Percentiles rank a stretch among this genome's conserved stretches.
Evolutionary conservation across 2,329 filamentous ascomycete genomes (phyloP).

Genomic region (Diaporthe helianthi): DNA sequence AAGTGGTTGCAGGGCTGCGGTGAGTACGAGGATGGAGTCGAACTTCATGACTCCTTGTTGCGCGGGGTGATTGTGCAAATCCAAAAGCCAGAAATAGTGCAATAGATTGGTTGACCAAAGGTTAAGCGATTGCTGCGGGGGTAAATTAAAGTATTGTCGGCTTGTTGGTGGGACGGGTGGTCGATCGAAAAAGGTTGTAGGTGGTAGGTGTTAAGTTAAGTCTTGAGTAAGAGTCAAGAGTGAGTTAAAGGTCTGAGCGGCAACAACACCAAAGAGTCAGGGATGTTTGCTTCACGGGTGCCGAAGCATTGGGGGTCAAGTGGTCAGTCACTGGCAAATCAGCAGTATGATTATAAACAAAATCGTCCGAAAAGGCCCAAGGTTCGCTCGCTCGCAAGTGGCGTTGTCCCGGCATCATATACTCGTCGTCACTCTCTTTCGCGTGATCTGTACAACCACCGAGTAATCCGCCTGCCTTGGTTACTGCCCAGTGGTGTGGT

Average conservation of each 20-base stretch:
- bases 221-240: not conserved
- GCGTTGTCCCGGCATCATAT: constrained; percentile 18
- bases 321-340: constrained; percentile 3
- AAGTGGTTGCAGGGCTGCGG: constrained; percentile 35
- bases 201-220: too few species aligned
- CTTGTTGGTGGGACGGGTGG: not conserved
- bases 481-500: not conserved
- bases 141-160: not conserved
- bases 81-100: not conserved
- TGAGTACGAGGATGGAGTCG: not conserved
- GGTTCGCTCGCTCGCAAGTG: not conserved
- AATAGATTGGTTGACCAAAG: not conserved
- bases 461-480: too few species aligned
- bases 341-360: constrained; percentile 1
- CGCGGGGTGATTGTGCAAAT: not conserved
- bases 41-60: constrained; percentile 23
- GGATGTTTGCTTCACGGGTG: constrained; percentile 18
- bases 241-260: not conserved
- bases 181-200: not conserved
- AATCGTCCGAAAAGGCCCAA: not conserved
- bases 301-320: not conserved
- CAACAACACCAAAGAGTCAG: constrained; percentile 10
- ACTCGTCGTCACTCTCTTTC: not conserved
- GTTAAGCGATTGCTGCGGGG: not conserved
- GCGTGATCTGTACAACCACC: not conserved